Evolutionary conservation across 352 stramenopile genomes (phyloP).

Genomic region (Saprolegnia parasitica): DNA sequence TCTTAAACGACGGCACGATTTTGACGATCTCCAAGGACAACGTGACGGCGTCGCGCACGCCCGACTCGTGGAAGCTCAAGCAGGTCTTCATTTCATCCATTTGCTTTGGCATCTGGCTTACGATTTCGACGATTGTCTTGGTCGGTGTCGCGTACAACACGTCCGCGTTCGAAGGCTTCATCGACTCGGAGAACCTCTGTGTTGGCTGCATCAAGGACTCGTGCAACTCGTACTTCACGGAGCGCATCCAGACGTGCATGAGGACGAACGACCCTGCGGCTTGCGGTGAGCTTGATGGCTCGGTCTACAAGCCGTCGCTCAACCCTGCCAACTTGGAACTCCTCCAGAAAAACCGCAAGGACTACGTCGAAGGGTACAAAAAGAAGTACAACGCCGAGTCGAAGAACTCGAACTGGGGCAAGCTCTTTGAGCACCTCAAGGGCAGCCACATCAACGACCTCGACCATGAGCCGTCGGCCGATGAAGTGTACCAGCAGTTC

Average conservation of each 20-base stretch:
- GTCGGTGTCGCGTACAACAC: constrained; percentile 59
- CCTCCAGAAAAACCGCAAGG: background rate
- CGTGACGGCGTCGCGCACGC: constrained; percentile 50
- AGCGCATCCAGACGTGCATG: constrained; percentile 46
- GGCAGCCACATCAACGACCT: constrained; percentile 25
- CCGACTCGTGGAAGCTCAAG: constrained; percentile 68
- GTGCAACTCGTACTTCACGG: constrained; percentile 55
- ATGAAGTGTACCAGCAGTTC: constrained; percentile 24
- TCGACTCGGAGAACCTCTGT: constrained; percentile 50
- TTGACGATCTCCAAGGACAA: constrained; percentile 79
- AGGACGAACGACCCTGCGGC: constrained; percentile 41
- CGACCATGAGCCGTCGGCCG: constrained; percentile 12
- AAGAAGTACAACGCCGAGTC: background rate
- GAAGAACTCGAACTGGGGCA: background rate
- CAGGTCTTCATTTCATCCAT: constrained; percentile 68
- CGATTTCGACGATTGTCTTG: constrained; percentile 37
- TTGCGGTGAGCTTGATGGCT: constrained; percentile 59
- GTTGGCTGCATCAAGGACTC: constrained; percentile 49
- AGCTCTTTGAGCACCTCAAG: constrained; percentile 27
- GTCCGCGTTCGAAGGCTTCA: constrained; percentile 40
- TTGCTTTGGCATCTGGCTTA: constrained; percentile 17
- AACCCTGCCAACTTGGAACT: background rate
- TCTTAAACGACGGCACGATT: constrained; percentile 88
- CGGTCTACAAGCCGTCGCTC: constrained; percentile 31
- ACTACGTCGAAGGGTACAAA: background rate